Percentiles rank a stretch among this genome's conserved stretches.
Evolutionary conservation across 1,139 yeast species (phyloP).

Genomic region (Eremothecium cymbalariae): DNA sequence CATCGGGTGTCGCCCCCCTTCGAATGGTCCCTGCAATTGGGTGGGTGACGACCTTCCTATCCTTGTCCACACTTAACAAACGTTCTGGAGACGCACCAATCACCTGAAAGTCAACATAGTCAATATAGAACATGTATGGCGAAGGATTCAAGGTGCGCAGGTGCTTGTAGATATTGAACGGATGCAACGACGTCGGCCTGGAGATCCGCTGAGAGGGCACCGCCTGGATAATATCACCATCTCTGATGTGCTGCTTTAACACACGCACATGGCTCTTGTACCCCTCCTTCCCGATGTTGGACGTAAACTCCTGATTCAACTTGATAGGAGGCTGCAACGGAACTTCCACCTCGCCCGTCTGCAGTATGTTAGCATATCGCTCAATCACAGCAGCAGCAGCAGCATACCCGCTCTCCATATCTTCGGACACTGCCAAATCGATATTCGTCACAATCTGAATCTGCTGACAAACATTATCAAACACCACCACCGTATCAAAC

Average conservation of each 20-base stretch:
- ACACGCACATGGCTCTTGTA: slow-evolving; percentile 72
- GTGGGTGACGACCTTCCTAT: slow-evolving; percentile 77
- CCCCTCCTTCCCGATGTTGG: slow-evolving; percentile 90
- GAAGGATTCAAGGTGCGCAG: slow-evolving; percentile 94
- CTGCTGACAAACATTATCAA: slow-evolving; percentile 88
- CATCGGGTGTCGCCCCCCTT: slow-evolving; percentile 84
- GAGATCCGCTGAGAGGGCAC: slow-evolving; percentile 97
- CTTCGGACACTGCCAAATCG: slow-evolving; percentile 34
- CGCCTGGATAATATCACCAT: slow-evolving; percentile 93
- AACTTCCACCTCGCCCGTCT: slow-evolving; percentile 36
- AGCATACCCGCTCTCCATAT: slow-evolving; percentile 44
- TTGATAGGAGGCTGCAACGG: slow-evolving; percentile 71
- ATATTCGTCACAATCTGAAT: slow-evolving; percentile 84
- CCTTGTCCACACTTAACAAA: slow-evolving; percentile 67
- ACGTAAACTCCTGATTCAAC: slow-evolving; percentile 54
- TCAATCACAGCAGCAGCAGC: slow-evolving; percentile 51
- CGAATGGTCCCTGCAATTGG: slow-evolving; percentile 96
- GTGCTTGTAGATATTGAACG: slow-evolving; percentile 92
- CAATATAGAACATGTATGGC: slow-evolving; percentile 90
- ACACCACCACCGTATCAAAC: slow-evolving; percentile 81
- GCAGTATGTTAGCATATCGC: slow-evolving; percentile 42
- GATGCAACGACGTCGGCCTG: slow-evolving; percentile 89
- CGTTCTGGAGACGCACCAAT: slow-evolving; percentile 97
- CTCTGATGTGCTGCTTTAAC: slow-evolving; percentile 70
- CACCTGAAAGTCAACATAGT: slow-evolving; percentile 81